Conservation (phyloP, 345 rosid genomes). For the Eucalyptus paniculata region DNA sequence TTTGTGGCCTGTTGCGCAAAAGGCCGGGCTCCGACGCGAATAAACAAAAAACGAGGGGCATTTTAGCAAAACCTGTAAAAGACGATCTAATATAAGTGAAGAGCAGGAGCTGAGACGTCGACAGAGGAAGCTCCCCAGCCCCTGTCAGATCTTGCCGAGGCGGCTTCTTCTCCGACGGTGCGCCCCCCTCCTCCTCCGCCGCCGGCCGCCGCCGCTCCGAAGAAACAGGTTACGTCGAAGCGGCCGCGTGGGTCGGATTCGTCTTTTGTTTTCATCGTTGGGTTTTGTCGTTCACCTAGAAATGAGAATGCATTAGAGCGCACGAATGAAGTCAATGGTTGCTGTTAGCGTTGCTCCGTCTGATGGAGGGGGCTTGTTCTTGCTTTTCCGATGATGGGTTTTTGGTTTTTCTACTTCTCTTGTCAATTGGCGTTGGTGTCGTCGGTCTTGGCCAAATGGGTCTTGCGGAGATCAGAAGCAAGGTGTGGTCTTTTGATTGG, state of each 20-base stretch:
- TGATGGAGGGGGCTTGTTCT: neutral
- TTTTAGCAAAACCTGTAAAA: neutral
- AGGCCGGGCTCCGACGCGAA: neutral
- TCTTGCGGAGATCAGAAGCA: neutral
- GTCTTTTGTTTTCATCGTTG: neutral
- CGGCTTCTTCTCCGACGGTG: neutral
- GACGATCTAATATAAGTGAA: neutral
- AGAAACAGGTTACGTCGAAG: neutral
- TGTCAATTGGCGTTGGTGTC: neutral
- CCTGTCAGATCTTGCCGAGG: neutral
- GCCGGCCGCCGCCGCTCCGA: neutral
- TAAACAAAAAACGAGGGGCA: neutral
- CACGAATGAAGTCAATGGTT: neutral
- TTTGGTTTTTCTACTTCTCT: neutral
- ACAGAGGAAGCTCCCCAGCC: neutral
- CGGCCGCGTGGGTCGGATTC: neutral
- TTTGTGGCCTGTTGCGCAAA: neutral
- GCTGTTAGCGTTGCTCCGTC: neutral
- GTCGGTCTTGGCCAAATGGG: neutral
- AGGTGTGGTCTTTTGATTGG: neutral
- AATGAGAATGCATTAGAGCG: neutral
- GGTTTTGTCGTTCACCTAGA: neutral
- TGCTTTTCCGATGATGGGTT: neutral
- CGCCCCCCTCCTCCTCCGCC: neutral
- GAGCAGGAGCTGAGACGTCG: neutral